Conservation (phyloP, 805 yeast genomes). For the Yamadazyma takamatsuzukensis region DNA sequence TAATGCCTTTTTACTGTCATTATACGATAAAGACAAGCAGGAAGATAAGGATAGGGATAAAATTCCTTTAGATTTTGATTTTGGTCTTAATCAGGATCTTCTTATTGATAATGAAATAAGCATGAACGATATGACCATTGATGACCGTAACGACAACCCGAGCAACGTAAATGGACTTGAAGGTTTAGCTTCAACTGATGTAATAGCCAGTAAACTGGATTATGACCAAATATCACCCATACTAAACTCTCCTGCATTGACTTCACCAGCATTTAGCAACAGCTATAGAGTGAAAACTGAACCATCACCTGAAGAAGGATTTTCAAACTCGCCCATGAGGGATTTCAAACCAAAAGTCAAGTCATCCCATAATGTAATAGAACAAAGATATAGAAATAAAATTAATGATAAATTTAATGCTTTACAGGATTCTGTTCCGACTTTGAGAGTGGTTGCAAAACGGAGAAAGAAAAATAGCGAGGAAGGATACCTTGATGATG, state of each 20-base stretch:
- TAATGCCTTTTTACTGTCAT: slow-evolving; percentile 23
- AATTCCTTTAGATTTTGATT: slow-evolving; percentile 10
- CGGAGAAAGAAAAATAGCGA: slow-evolving; percentile 15
- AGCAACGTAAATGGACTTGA: too few species aligned
- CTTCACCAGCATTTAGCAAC: background rate
- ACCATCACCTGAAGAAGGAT: background rate
- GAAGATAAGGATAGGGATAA: slow-evolving; percentile 2
- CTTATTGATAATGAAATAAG: too few species aligned
- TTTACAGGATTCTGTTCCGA: slow-evolving; percentile 37
- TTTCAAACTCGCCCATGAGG: too few species aligned
- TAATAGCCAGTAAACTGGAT: too few species aligned
- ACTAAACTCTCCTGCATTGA: background rate
- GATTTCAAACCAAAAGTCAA: slow-evolving; percentile 19
- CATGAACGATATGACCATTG: too few species aligned
- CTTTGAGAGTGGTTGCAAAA: slow-evolving; percentile 29
- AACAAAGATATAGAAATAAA: slow-evolving; percentile 41
- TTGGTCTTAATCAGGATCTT: slow-evolving; percentile 7
- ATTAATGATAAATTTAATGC: slow-evolving; percentile 40
- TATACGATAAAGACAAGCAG: slow-evolving; percentile 18
- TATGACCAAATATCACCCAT: too few species aligned
- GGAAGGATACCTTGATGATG: slow-evolving; percentile 12
- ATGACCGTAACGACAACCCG: too few species aligned
- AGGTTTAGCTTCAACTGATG: too few species aligned
- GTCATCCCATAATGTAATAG: slow-evolving; percentile 40
- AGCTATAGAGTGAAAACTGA: background rate